Conservation (phyloP, 768 basidiomycete genomes). For the Lentinula edodes region DNA sequence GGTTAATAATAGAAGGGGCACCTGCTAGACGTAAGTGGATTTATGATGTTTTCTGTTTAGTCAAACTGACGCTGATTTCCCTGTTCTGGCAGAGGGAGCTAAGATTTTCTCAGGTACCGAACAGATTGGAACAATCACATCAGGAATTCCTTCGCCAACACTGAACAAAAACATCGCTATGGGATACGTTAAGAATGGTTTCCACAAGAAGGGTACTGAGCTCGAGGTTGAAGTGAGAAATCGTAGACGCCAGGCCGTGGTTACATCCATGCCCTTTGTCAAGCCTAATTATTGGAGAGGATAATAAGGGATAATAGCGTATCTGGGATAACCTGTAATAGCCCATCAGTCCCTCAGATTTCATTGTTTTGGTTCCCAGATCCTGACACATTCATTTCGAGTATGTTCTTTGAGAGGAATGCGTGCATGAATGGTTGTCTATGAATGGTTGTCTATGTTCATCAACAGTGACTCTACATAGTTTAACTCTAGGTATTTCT, state of each 20-base stretch:
- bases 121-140: constrained; percentile 71
- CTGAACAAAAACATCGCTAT: constrained; percentile 91
- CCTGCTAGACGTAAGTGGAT: constrained; percentile 71
- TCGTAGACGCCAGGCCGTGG: constrained; percentile 66
- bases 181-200: constrained; percentile 81
- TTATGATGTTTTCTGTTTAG: not conserved
- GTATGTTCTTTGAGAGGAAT: no score
- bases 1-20: constrained; percentile 74
- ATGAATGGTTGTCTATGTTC: no score
- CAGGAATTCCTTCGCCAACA: constrained; percentile 93
- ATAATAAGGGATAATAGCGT: constrained; percentile 37
- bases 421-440: no score
- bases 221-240: constrained; percentile 81
- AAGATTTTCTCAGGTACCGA: constrained; percentile 64
- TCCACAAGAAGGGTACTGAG: constrained; percentile 88
- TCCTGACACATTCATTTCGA: no score
- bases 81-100: constrained; percentile 52
- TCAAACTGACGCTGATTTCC: constrained; percentile 17
- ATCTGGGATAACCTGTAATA: no score
- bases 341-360: no score
- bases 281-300: constrained; percentile 80
- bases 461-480: no score
- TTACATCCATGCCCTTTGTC: constrained; percentile 87
- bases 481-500: no score
- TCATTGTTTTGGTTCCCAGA: no score